Evolutionary conservation across 352 stramenopile genomes (phyloP), one percentile per base, ranked within the genome.

Genomic region (Phytophthora sojae): DNA sequence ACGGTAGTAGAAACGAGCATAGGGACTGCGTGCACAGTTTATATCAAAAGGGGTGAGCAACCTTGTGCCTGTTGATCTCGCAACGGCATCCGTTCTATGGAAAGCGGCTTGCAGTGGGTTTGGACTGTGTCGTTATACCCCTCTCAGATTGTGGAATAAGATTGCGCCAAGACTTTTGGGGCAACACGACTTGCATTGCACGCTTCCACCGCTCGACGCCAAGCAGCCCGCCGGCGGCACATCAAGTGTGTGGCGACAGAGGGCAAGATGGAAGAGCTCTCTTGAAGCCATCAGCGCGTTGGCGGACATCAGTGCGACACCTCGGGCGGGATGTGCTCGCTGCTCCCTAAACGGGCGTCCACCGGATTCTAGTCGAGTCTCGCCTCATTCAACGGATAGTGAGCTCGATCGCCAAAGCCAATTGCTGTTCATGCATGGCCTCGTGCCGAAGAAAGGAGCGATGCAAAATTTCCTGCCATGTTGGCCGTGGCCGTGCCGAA

Each of bases 81-180:
- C 14, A 12, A 14, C 17, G 45, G 19, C 45, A 52, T 6, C 45
- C 45, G n/a, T 14, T 14, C n/a, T 15, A 26, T 23, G n/a, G 45
- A 52, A 17, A n/a, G n/a, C n/a, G 9, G 39, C 14, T 47, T 8
- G 9, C 30, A 7, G 4, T 51, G 14, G n/a, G 6, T 23, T 51
- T 51, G n/a, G 19, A 52, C 8, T 52, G n/a, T 14, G 45, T 52
- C 2, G 6, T 52, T 14, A n/a, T 15, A n/a, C 45, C 45, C 19
- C n/a, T 52, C 17, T 8, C 30, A 39, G 45, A 52, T n/a, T 52
- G 45, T 52, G 45, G 45, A 52, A 52, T 52, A 52, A 52, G 45
- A 52, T 52, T 52, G 45, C 45, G 45, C 45, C 45, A 47, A 47
- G 6, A 15, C 14, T 8, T 47, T 12, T 21, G 21, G 21, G 37